phyloP scores from a whole-genome alignment of 495 filamentous ascomycete species.

The Neurospora sp. region DNA sequence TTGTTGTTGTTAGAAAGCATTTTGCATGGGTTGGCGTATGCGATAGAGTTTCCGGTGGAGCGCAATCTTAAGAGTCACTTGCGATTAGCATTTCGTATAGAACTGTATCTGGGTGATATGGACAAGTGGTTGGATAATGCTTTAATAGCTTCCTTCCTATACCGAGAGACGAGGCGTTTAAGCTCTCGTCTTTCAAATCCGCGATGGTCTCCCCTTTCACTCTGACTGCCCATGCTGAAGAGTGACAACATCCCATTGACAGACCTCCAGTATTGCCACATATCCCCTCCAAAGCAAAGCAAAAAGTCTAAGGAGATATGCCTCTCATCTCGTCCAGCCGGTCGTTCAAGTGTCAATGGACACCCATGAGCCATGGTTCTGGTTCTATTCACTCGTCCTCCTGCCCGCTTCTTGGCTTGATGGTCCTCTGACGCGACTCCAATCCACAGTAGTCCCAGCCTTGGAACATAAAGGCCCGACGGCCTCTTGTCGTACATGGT shows the following conservation, averaged over 20 bases:
- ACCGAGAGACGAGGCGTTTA: no score
- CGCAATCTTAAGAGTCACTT: not conserved
- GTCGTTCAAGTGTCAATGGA: not conserved
- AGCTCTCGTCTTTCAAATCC: not conserved
- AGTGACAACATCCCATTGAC: not conserved
- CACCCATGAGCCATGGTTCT: not conserved
- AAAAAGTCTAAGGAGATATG: not conserved
- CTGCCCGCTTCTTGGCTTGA: not conserved
- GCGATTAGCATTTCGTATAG: not conserved
- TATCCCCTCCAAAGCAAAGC: not conserved
- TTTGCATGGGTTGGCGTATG: not conserved
- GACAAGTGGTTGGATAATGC: not conserved
- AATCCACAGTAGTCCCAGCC: not conserved
- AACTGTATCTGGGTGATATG: not conserved
- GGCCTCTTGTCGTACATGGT: not conserved
- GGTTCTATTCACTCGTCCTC: not conserved
- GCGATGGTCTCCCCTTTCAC: not conserved
- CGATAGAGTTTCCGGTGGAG: not conserved
- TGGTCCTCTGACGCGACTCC: not conserved
- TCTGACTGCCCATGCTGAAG: not conserved
- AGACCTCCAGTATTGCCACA: not conserved
- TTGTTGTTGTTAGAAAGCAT: not conserved
- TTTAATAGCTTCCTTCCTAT: not conserved
- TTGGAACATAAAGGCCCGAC: not conserved
- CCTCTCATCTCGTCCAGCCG: not conserved